Percentiles rank a stretch among this genome's conserved stretches.
These are phyloP conservation scores for Gautieria morchelliformis DNA, from an alignment of 768 basidiomycete species.

Conservation along the genomic window DNA sequence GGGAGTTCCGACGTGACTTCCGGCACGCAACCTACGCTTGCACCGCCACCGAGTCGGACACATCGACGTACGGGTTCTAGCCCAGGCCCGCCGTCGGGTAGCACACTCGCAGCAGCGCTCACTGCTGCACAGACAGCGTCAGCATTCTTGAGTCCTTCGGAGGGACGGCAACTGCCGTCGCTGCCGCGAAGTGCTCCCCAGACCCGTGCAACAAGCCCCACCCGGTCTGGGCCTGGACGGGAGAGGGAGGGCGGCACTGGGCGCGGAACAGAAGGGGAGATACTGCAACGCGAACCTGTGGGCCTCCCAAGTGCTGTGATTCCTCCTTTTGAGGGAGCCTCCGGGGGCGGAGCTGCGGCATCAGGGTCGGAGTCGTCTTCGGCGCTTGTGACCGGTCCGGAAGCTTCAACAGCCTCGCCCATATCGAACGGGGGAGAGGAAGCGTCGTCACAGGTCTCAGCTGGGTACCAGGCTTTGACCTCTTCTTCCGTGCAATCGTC, in stretches of 20 bases:
- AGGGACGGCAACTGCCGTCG: background rate
- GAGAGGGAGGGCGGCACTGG: background rate
- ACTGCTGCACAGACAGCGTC: slow-evolving; percentile 4
- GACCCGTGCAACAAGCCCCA: background rate
- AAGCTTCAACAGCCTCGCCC: background rate
- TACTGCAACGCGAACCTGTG: too few relatives aligned
- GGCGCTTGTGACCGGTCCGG: background rate
- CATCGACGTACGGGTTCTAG: background rate
- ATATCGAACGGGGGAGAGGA: background rate
- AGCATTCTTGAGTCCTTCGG: background rate
- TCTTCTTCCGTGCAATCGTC: background rate
- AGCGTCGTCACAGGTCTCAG: background rate
- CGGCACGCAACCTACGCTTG: background rate
- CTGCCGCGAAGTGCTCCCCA: background rate
- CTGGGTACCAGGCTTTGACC: background rate
- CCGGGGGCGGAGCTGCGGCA: background rate
- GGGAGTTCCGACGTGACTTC: background rate
- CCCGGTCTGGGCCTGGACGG: too few relatives aligned
- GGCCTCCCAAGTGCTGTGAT: background rate
- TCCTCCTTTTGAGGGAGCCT: background rate
- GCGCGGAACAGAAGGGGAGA: background rate
- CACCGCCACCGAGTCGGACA: background rate
- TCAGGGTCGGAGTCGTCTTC: background rate
- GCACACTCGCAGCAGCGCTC: background rate
- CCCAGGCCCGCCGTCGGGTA: background rate